These are phyloP conservation scores for Leishmania amazonensis DNA, from an alignment of 208 protist species.

Conservation along the genomic window DNA sequence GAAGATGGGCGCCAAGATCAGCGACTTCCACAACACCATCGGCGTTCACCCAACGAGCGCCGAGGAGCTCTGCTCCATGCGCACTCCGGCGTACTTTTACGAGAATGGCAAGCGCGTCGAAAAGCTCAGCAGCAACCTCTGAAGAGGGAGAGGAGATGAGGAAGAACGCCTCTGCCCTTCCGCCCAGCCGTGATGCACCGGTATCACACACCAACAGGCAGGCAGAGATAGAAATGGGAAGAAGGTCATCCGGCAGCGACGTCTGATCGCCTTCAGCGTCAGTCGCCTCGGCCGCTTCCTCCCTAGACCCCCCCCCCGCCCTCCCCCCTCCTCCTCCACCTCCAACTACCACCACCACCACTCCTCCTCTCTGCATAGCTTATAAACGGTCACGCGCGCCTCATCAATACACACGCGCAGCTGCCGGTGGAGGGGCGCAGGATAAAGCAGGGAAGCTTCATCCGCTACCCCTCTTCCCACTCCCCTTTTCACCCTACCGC, in stretches of 20 bases:
- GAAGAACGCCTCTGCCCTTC: neutral
- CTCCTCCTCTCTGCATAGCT: neutral
- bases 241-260: neutral
- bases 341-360: no score
- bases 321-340: neutral
- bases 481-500: neutral
- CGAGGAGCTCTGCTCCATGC: slow-evolving; percentile 94
- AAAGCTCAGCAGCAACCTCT: slow-evolving; percentile 73
- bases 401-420: neutral
- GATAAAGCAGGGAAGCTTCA: no score
- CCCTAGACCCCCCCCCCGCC: no score
- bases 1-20: slow-evolving; percentile 93
- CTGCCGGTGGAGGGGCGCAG: neutral
- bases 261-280: neutral
- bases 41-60: slow-evolving; percentile 96
- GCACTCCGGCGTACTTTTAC: slow-evolving; percentile 83
- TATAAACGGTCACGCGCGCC: neutral
- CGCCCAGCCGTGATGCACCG: neutral
- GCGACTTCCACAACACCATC: slow-evolving; percentile 94
- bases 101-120: slow-evolving; percentile 71
- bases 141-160: neutral
- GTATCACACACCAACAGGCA: neutral
- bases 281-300: neutral
- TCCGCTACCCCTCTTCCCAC: neutral
- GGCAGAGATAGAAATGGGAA: neutral